Percentiles rank a stretch among this genome's conserved stretches.
Evolutionary conservation across 169 alveolate genomes (phyloP).

Genomic region (Eimeria sp.): DNA sequence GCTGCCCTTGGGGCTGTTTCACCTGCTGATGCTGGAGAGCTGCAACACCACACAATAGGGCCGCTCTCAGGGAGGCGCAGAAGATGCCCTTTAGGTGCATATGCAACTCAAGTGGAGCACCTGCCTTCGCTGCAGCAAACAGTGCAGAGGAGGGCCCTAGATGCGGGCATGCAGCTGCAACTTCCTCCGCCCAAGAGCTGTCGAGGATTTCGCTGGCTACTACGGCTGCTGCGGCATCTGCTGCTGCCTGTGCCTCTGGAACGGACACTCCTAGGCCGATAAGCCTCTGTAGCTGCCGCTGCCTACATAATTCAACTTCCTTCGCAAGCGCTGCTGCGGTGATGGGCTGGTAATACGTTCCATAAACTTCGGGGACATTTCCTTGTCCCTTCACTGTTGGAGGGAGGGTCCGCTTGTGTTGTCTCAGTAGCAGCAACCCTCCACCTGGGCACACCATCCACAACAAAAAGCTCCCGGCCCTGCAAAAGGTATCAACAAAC

Average conservation of each 20-base stretch:
- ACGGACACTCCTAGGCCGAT: not conserved
- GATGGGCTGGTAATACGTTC: constrained; percentile 1
- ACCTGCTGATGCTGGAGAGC: constrained; percentile 20
- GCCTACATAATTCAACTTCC: constrained; percentile 26
- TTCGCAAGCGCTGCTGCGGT: constrained; percentile 14
- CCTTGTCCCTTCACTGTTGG: not conserved
- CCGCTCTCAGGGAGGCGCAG: constrained; percentile 33
- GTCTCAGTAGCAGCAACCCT: constrained; percentile 40
- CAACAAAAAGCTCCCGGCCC: not conserved
- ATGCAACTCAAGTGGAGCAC: constrained; percentile 58
- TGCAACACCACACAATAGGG: constrained; percentile 19
- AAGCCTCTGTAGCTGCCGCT: constrained; percentile 26
- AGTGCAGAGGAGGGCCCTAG: constrained; percentile 36
- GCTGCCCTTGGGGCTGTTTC: constrained; percentile 1
- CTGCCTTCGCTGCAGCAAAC: constrained; percentile 11
- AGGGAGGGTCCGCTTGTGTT: constrained; percentile 4
- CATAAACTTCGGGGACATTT: constrained; percentile 33
- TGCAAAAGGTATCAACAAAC: not conserved
- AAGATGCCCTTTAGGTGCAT: constrained; percentile 43
- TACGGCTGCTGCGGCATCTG: constrained; percentile 66
- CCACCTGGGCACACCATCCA: constrained; percentile 24
- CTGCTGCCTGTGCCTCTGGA: constrained; percentile 53
- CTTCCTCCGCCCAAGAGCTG: constrained; percentile 63
- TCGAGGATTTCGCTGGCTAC: not conserved
- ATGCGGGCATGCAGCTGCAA: constrained; percentile 24